A percentile compares a stretch with the other conserved stretches of the same genome.
Conservation (phyloP, 306 rosid genomes). For the Arachis hypogaea region DNA sequence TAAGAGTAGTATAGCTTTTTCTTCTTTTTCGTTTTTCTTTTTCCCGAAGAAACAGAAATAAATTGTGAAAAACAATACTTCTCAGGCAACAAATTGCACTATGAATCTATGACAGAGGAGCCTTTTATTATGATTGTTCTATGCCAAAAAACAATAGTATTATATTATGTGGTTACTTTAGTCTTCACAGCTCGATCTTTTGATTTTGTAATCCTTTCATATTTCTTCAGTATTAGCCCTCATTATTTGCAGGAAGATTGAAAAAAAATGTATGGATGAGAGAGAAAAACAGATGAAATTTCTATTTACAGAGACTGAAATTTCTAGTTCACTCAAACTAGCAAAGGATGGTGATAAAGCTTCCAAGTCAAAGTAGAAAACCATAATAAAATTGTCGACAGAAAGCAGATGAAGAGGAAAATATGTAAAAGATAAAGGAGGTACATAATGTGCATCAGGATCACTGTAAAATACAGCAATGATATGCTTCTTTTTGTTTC, state of each 20-base stretch:
- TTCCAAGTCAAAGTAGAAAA: conserved; percentile 9
- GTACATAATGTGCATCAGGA: conserved; percentile 24
- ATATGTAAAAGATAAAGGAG: conserved; percentile 29
- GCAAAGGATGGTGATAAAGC: conserved; percentile 13
- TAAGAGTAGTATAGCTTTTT: no score
- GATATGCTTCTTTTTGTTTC: conserved; percentile 15
- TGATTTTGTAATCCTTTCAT: background rate
- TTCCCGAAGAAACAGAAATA: background rate
- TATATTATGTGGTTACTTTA: background rate
- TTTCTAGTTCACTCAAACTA: conserved; percentile 16
- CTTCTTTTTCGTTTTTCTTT: background rate
- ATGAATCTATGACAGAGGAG: background rate
- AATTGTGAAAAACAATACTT: background rate
- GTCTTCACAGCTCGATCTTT: background rate
- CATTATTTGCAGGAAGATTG: background rate
- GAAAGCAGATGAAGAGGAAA: background rate
- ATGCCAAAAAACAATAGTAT: background rate
- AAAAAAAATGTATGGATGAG: background rate
- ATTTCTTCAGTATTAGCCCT: background rate
- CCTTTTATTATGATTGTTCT: background rate
- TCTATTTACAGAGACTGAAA: background rate
- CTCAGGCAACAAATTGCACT: background rate
- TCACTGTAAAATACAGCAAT: conserved; percentile 8
- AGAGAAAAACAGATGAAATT: background rate
- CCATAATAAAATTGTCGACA: conserved; percentile 3